Percentiles rank a stretch among this genome's conserved stretches.
Conservation (phyloP, 805 yeast species). For the Candida fluviatilis region DNA sequence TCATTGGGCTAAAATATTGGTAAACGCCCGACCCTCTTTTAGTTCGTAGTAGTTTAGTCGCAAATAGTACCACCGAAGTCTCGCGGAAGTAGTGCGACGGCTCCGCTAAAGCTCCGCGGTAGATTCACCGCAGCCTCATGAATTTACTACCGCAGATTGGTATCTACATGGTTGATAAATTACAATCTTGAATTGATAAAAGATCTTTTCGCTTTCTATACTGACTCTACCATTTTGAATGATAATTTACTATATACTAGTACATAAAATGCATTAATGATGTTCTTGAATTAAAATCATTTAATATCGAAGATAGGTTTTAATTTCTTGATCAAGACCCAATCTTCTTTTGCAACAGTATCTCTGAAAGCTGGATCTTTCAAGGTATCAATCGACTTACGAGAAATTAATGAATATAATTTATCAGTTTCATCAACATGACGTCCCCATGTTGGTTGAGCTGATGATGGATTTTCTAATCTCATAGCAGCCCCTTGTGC, state of each 20-base stretch:
- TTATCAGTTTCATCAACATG: constrained; percentile 93
- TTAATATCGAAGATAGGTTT: constrained; percentile 85
- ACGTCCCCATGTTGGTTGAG: constrained; percentile 98
- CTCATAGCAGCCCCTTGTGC: constrained; percentile 99
- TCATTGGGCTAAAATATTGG: constrained; percentile 4
- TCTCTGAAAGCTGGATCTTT: constrained; percentile 98
- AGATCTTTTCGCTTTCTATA: no score
- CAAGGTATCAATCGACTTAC: constrained; percentile 93
- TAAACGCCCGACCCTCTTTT: constrained; percentile 1
- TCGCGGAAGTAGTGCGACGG: no score
- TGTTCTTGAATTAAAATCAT: constrained; percentile 25
- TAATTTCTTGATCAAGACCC: constrained; percentile 86
- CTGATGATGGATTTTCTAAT: constrained; percentile 85
- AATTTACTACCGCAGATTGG: no score
- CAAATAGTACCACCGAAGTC: no score
- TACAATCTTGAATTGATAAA: no score
- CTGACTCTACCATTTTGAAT: no score
- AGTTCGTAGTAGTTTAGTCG: no score
- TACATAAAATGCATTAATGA: neutral
- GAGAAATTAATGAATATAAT: constrained; percentile 82
- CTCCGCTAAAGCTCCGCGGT: no score
- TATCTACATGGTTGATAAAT: no score
- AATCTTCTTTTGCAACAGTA: constrained; percentile 89
- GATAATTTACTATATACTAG: constrained; percentile 1
- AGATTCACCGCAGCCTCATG: no score